Conservation (phyloP, 208 protist species). For the Trypanosoma mega region DNA sequence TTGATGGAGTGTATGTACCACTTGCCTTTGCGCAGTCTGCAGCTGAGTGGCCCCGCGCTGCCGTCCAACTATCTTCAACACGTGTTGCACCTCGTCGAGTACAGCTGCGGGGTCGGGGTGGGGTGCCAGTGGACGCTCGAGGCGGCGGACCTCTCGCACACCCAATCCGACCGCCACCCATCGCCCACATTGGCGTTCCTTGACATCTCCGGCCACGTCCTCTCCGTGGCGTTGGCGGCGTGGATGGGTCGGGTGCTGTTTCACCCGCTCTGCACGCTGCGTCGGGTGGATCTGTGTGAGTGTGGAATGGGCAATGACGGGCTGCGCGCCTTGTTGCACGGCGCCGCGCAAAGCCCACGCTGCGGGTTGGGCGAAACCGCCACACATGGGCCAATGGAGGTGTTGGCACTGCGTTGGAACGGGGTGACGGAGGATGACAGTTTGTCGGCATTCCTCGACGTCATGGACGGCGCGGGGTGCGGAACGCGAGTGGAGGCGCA, state of each 20-base stretch:
- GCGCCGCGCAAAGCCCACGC: not conserved
- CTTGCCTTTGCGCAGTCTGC: conserved; percentile 31
- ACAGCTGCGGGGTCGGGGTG: conserved; percentile 23
- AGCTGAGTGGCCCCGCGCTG: conserved; percentile 15
- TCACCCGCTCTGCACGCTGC: conserved; percentile 22
- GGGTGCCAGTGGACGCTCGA: conserved; percentile 10
- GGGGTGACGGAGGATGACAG: conserved; percentile 28
- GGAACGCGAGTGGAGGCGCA: conserved; percentile 1
- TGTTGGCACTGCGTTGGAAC: conserved; percentile 37
- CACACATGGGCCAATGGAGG: conserved; percentile 9
- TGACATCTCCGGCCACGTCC: conserved; percentile 28
- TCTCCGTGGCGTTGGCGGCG: conserved; percentile 20
- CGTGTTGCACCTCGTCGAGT: conserved; percentile 34
- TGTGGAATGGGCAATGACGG: conserved; percentile 33
- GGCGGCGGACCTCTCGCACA: not conserved
- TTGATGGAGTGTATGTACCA: conserved; percentile 32
- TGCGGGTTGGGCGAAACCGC: not conserved
- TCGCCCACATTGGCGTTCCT: conserved; percentile 23
- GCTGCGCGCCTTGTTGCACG: conserved; percentile 10
- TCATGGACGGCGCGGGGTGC: conserved; percentile 2
- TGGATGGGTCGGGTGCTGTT: conserved; percentile 29
- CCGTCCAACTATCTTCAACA: conserved; percentile 25
- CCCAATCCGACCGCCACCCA: not conserved
- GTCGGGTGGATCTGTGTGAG: conserved; percentile 27
- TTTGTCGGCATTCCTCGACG: conserved; percentile 7